Evolutionary conservation across 164 flowering plant genomes (phyloP), one percentile per base, ranked within the genome.

Genomic region (Kingdonia uniflora): DNA sequence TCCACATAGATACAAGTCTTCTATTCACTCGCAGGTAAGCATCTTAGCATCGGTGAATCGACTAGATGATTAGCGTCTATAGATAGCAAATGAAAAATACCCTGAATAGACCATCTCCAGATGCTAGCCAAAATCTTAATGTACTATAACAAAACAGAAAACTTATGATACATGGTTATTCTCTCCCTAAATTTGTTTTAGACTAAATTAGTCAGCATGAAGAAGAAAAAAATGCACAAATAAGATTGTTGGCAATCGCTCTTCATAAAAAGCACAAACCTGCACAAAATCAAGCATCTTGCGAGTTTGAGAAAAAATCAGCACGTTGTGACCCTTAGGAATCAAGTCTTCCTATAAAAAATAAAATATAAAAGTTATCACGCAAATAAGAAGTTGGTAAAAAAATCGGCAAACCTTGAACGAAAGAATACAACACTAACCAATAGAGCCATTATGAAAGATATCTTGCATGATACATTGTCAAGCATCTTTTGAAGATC

Each of bases 261-360:
- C 11, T 8, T 17, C 15, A 17, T 8, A 4, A 29, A 29, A 29
- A 3, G 8, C 4, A 29, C 35, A 29, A 46, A 89, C 99, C 96
- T 94, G 83, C 55, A 94, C 74, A 42, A 86, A 76, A 74, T 89
- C 72, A 49, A 94, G 85, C 97, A 94, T 94, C 68, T 94, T 94
- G 44, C 97, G 92, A 55, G 96, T 85, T 66, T 89, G 97, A 51
- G 99, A 94, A 68, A 94, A 94, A 51, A 94, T 85, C 35, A 94
- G 82, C 61, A 94, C 87, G 55, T 65, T 74, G 60, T 94, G 99
- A 19, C 95, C 97, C 46, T 72, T 63, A 6, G 90, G 74, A 66
- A 94, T 72, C 59, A 94, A 74, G 48, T 80, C 72, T 26, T 71
- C 86, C 99, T 94, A 43, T 20, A 42, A 47, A 17, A 41, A 20